These are phyloP conservation scores for Sporothrix protearum DNA, from an alignment of 2,329 filamentous ascomycete genomes.

Conservation along the genomic window DNA sequence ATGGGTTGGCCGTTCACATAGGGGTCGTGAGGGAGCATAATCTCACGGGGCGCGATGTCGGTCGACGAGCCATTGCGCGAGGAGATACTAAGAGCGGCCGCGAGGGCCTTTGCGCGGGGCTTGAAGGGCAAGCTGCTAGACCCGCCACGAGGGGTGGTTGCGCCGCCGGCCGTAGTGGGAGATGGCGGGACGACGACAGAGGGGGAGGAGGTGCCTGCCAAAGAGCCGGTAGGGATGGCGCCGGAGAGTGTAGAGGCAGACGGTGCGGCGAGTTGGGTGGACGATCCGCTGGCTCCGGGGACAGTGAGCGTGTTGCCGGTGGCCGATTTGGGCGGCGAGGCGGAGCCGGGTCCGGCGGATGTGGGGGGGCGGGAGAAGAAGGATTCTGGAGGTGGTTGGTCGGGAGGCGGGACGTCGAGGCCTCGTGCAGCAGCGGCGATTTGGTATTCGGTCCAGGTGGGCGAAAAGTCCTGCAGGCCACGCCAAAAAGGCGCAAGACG, in stretches of 20 bases:
- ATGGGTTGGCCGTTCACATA: slow-evolving; percentile 92
- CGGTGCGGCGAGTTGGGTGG: not conserved
- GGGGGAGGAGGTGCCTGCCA: slow-evolving; percentile 72
- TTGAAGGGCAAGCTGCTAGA: slow-evolving; percentile 64
- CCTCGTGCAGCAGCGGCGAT: slow-evolving; percentile 87
- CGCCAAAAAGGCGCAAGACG: slow-evolving; percentile 93
- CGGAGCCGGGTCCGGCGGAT: slow-evolving; percentile 36
- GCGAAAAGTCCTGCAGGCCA: slow-evolving; percentile 82
- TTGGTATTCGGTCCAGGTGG: slow-evolving; percentile 90
- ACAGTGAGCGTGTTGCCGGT: slow-evolving; percentile 57
- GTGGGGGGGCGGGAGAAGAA: slow-evolving; percentile 48
- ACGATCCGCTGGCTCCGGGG: slow-evolving; percentile 41
- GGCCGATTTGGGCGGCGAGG: slow-evolving; percentile 34
- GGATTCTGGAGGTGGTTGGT: slow-evolving; percentile 73
- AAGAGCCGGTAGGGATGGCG: slow-evolving; percentile 34
- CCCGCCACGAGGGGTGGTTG: slow-evolving; percentile 42
- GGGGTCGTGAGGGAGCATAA: slow-evolving; percentile 75
- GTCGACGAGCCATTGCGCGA: slow-evolving; percentile 69
- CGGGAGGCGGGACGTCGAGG: slow-evolving; percentile 75
- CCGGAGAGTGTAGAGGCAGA: not conserved
- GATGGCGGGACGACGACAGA: slow-evolving; percentile 67
- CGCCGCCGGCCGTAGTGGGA: slow-evolving; percentile 43
- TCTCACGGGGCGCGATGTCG: slow-evolving; percentile 72
- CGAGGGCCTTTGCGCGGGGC: slow-evolving; percentile 82
- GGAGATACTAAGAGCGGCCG: slow-evolving; percentile 70